Evolutionary conservation across 805 yeast species (phyloP), one percentile per base, ranked within the genome.

Genomic region (Candida lessepsii): DNA sequence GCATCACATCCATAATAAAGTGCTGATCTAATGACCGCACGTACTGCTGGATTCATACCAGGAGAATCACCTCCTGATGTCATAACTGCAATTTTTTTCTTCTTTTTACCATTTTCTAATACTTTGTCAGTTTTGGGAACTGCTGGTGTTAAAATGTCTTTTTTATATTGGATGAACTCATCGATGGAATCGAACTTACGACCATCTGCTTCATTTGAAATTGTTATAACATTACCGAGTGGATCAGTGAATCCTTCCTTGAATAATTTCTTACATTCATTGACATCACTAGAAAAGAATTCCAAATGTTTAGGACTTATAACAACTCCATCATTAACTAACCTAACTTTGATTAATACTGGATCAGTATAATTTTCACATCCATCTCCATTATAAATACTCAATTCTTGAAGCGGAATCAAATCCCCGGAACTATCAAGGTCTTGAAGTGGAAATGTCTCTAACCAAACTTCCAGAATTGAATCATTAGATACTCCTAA

Each of bases 21-120:
- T n/a, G 83, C 80, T 0, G 87, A 74, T 43, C 90, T 64, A 4
- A 83, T 81, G 33, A 83, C 83, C 3, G 88, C 86, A 46, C 89
- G 65, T 17, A 83, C 89, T 25, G 79, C 81, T 3, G 88, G 81
- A 56, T 81, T 81, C 90, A 83, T 83, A 48, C 90, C 90, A 7
- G 85, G 90, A 20, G 88, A 82, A 55, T 83, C 90, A 51, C 90
- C 90, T 44, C 90, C 90, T 1, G 87, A 81, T 1, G 89, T 83
- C 87, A 83, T 82, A 11, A 83, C 85, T 1, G 82, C 90, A 44
- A 83, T 80, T 48, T 60, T 81, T 70, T 61, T 73, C 64, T 54
- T 58, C 24, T 35, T 40, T 6, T 28, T 9, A 13, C 17, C 25
- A 8, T 10, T 16, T 5, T 9, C 26, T 5, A 24, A 6, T 1